These are phyloP conservation scores for Didymellaceae sp. DNA, from an alignment of 2,329 filamentous ascomycete genomes.

Conservation along the genomic window DNA sequence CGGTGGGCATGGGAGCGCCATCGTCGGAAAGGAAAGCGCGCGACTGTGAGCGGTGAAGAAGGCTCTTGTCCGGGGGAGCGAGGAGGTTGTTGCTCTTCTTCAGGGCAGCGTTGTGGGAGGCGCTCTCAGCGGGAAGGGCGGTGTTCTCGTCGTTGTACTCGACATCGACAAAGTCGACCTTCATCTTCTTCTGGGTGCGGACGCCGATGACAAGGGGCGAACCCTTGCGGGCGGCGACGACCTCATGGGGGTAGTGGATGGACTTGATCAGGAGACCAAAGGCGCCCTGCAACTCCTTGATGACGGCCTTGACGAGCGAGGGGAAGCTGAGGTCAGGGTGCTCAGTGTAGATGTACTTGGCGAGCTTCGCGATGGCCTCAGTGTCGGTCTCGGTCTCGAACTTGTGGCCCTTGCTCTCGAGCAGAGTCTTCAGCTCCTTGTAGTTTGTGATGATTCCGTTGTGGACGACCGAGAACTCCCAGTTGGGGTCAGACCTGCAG, in stretches of 20 bases:
- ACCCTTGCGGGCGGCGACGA: conserved; percentile 97
- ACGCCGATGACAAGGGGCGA: conserved; percentile 97
- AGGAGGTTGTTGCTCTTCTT: conserved; percentile 77
- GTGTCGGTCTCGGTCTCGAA: conserved; percentile 99
- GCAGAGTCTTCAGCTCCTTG: conserved; percentile 96
- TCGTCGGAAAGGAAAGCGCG: conserved; percentile 99
- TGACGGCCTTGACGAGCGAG: conserved; percentile 94
- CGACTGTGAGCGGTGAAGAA: conserved; percentile 97
- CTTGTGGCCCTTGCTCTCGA: conserved; percentile 92
- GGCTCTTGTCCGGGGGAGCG: conserved; percentile 93
- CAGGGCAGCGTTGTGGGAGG: conserved; percentile 93
- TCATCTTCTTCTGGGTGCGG: conserved; percentile 98
- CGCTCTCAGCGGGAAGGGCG: conserved; percentile 85
- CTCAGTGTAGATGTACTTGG: conserved; percentile 97
- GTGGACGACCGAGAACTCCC: conserved; percentile 98
- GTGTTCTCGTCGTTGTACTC: conserved; percentile 87
- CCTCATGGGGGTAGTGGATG: conserved; percentile 96
- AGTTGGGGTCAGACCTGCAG: conserved; percentile 83
- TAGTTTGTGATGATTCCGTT: conserved; percentile 99
- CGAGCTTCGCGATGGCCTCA: conserved; percentile 98
- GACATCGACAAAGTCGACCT: conserved; percentile 99
- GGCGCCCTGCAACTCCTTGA: conserved; percentile 96
- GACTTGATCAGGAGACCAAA: conserved; percentile 98
- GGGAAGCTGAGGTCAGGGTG: conserved; percentile 96
- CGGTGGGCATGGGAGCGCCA: conserved; percentile 94